These are phyloP conservation scores for Jacaranda mimosifolia DNA, from an alignment of 257 asterid species.

Conservation along the genomic window DNA sequence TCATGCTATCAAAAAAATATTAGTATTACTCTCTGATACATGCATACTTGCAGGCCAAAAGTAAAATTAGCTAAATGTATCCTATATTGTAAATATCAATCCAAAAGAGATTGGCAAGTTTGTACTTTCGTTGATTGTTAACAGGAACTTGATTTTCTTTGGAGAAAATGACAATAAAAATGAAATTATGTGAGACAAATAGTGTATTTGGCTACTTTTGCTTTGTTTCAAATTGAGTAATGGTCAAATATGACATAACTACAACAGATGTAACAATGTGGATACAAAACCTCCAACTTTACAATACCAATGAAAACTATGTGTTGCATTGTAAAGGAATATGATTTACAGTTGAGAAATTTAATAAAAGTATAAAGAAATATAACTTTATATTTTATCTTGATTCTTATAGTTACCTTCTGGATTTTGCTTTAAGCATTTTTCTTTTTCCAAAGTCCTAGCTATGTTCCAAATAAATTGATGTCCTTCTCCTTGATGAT, in stretches of 20 bases:
- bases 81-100: slow-evolving; percentile 9
- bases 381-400: too few species aligned
- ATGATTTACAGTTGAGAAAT: too few species aligned
- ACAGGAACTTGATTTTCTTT: slow-evolving; percentile 12
- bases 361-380: too few species aligned
- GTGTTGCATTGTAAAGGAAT: too few species aligned
- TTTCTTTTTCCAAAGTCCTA: too few species aligned
- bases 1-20: slow-evolving; percentile 70
- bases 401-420: too few species aligned
- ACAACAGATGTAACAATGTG: background rate
- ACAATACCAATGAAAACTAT: too few species aligned
- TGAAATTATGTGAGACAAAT: background rate
- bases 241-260: background rate
- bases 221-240: slow-evolving; percentile 16
- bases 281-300: too few species aligned
- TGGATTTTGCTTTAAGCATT: too few species aligned
- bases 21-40: background rate
- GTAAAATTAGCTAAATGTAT: background rate
- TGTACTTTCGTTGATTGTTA: background rate
- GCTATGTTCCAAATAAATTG: too few species aligned
- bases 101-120: slow-evolving; percentile 3
- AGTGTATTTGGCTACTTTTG: background rate
- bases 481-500: too few species aligned
- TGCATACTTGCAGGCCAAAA: slow-evolving; percentile 4
- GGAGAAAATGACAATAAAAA: background rate